Conservation (phyloP, 176 grass and related monocot genomes). For the Ananas comosus region DNA sequence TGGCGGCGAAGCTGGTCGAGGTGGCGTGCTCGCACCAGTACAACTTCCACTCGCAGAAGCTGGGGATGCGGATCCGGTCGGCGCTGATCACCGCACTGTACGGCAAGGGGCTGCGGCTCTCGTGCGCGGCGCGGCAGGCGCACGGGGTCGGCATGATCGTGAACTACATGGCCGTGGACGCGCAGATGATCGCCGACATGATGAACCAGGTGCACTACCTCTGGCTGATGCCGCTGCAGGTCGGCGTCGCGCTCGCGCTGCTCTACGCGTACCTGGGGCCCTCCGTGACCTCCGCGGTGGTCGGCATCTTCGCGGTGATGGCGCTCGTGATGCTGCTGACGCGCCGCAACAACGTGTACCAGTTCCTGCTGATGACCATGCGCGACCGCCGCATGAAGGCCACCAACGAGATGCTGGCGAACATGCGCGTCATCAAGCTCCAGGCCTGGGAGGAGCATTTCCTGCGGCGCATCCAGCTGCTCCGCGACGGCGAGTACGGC, state of each 20-base stretch:
- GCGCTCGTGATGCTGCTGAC: conserved; percentile 33
- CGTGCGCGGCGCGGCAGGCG: conserved; percentile 42
- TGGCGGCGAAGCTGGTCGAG: conserved; percentile 43
- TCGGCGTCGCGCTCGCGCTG: conserved; percentile 38
- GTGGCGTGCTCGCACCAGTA: conserved; percentile 52
- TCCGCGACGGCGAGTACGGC: conserved; percentile 37
- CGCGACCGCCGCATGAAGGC: conserved; percentile 65
- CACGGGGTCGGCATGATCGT: conserved; percentile 49
- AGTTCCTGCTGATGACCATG: conserved; percentile 54
- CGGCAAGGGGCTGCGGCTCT: conserved; percentile 61
- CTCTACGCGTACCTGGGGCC: conserved; percentile 49
- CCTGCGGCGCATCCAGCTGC: conserved; percentile 19
- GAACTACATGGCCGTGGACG: conserved; percentile 77
- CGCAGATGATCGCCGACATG: conserved; percentile 47
- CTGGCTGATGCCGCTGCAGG: conserved; percentile 65
- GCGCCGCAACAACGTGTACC: conserved; percentile 43
- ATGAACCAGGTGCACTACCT: conserved; percentile 54
- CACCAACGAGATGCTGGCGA: conserved; percentile 58
- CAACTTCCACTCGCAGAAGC: conserved; percentile 57
- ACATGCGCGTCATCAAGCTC: conserved; percentile 64
- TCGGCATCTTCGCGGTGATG: conserved; percentile 34
- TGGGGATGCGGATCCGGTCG: conserved; percentile 53
- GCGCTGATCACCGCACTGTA: conserved; percentile 48
- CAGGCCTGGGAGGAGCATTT: conserved; percentile 71
- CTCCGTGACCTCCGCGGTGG: conserved; percentile 30